phyloP scores from a whole-genome alignment of 192 early-diverging fungal genomes.

The Gamsiella multidivaricata region DNA sequence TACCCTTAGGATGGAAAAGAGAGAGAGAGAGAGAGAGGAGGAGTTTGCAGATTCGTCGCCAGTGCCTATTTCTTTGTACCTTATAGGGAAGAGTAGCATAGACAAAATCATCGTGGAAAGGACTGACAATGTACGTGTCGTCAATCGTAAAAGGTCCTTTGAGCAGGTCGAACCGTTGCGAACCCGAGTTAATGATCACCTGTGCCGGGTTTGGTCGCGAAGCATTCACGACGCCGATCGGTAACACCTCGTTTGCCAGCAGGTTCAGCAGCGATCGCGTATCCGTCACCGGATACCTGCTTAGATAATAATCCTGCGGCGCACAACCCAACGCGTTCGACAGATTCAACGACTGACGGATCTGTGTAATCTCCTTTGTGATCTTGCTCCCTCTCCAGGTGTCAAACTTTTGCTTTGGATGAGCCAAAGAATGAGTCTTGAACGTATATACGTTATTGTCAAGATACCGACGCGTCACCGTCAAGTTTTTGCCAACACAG shows the following conservation, averaged over 20 bases:
- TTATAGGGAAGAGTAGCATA: conserved; percentile 49
- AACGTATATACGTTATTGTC: conserved; percentile 64
- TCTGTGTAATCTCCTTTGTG: conserved; percentile 44
- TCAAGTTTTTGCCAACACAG: conserved; percentile 51
- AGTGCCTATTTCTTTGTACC: too few relatives aligned
- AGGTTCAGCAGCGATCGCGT: conserved; percentile 49
- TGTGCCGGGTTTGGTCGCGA: conserved; percentile 54
- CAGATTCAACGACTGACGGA: conserved; percentile 39
- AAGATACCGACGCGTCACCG: conserved; percentile 62
- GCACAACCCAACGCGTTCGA: conserved; percentile 56
- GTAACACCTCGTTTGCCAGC: conserved; percentile 51
- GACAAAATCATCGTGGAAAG: conserved; percentile 57
- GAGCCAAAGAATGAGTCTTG: conserved; percentile 59
- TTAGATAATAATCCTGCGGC: conserved; percentile 64
- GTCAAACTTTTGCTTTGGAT: conserved; percentile 38
- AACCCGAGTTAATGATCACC: conserved; percentile 59
- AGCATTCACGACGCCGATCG: conserved; percentile 37
- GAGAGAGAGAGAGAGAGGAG: too few relatives aligned
- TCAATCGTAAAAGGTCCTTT: conserved; percentile 60
- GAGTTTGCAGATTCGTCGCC: too few relatives aligned
- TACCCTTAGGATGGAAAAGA: too few relatives aligned
- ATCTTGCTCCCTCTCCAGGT: conserved; percentile 57
- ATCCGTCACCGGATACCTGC: conserved; percentile 47
- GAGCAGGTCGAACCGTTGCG: conserved; percentile 59
- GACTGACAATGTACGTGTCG: conserved; percentile 57